Evolutionary conservation across 768 basidiomycete genomes (phyloP).

Genomic region (Brasilioporus rufonigricans): DNA sequence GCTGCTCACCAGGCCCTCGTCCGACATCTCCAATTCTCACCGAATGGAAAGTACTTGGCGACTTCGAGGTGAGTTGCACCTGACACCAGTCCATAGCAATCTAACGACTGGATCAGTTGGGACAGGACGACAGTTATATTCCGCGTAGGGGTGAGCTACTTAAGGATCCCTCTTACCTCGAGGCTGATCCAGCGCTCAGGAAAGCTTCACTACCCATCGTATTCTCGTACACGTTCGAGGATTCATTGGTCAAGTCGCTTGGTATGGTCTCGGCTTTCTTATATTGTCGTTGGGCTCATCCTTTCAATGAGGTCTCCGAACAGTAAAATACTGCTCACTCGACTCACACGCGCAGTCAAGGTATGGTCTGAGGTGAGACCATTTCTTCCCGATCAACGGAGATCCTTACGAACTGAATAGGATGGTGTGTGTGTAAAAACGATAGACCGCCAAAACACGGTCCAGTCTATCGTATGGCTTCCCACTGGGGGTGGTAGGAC

Average conservation of each 20-base stretch:
- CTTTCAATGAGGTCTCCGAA: too few relatives aligned
- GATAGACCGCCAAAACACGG: conserved; percentile 44
- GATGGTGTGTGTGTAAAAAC: conserved; percentile 50
- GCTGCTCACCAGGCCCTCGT: too few relatives aligned
- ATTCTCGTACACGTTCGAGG: conserved; percentile 50
- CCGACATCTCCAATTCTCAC: too few relatives aligned
- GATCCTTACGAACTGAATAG: conserved; percentile 26
- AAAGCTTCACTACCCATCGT: conserved; percentile 41
- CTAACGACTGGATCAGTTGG: conserved; percentile 36
- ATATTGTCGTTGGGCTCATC: conserved; percentile 1
- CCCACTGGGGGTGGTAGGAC: conserved; percentile 45
- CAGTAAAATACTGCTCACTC: conserved; percentile 44
- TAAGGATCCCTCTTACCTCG: conserved; percentile 6
- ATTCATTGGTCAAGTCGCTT: conserved; percentile 55
- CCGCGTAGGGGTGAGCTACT: conserved; percentile 41
- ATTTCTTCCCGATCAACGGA: not conserved
- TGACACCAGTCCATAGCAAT: not conserved
- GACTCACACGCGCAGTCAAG: conserved; percentile 48
- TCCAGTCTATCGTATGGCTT: conserved; percentile 52
- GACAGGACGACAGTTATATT: conserved; percentile 51
- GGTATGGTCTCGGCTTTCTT: conserved; percentile 29
- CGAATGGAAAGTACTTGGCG: too few relatives aligned
- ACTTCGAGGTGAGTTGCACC: too few relatives aligned
- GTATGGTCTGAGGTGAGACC: conserved; percentile 48
- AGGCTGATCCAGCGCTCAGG: conserved; percentile 30